Conservation (phyloP, 2,329 filamentous ascomycete genomes). For the Penicillium sp. region DNA sequence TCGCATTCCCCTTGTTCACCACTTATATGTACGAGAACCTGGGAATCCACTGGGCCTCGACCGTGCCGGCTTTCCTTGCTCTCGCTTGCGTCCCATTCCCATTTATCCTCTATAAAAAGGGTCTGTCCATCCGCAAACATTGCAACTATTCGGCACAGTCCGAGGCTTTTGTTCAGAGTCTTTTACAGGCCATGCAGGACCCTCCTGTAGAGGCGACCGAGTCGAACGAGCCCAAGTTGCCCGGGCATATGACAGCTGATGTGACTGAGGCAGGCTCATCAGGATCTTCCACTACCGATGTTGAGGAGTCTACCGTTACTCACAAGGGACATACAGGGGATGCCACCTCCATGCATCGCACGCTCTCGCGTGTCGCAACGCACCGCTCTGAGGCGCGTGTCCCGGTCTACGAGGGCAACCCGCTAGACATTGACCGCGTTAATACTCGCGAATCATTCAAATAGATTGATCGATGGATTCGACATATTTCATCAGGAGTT, state of each 20-base stretch:
- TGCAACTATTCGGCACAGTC: constrained; percentile 48
- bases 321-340: constrained; percentile 14
- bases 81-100: constrained; percentile 50
- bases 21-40: constrained; percentile 49
- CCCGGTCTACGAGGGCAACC: constrained; percentile 26
- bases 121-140: constrained; percentile 42
- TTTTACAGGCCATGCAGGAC: constrained; percentile 12
- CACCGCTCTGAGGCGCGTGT: constrained; percentile 10
- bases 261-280: not conserved
- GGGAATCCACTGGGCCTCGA: constrained; percentile 54
- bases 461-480: constrained; percentile 2
- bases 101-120: constrained; percentile 51
- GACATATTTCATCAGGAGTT: constrained; percentile 3
- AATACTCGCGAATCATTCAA: constrained; percentile 27
- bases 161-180: constrained; percentile 27
- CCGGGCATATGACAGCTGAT: not conserved
- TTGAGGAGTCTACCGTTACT: not conserved
- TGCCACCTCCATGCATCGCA: constrained; percentile 14
- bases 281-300: not conserved
- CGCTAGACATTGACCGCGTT: constrained; percentile 23
- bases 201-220: not conserved
- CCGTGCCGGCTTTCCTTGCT: constrained; percentile 52
- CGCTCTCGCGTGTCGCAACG: constrained; percentile 13
- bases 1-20: constrained; percentile 55
- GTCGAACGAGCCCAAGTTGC: not conserved